Evolutionary conservation across 2,329 filamentous ascomycete genomes (phyloP), one percentile per base, ranked within the genome.

Genomic region (Akanthomyces dipterigenus): DNA sequence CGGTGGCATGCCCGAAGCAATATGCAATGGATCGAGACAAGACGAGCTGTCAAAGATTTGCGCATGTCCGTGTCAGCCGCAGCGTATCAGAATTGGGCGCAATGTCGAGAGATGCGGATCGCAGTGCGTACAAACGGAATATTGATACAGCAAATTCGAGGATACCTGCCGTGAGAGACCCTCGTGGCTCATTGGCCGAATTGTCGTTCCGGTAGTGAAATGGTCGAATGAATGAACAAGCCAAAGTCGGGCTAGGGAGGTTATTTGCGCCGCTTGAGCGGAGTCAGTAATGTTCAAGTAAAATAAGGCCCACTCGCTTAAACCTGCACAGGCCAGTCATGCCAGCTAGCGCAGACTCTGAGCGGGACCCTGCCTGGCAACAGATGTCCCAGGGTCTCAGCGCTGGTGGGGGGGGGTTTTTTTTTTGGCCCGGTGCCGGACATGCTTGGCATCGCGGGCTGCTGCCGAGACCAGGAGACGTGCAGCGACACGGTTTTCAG

Each of bases 231-330:
- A 34, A 46, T 22, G 43, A 24, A 14, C 50, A 53, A 53, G 49
- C 12, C 50, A 54, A 20, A 46, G 43, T 14, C 43, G 20, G n/a
- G 20, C 20, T 46, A 46, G 43, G 60, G 66, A 63, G 64, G 63
- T 62, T 63, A 58, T 61, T 69, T 68, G 67, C 62, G 62, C 63
- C 56, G 61, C 63, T n/a, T n/a, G 31, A 26, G 46, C 55, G 55
- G 55, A n/a, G 55, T 67, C 64, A 70, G 67, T 63, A 68, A 71
- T 71, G 69, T 70, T 51, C 46, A 49, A 53, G 36, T 60, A 34
- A 60, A 54, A 54, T 54, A 67, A 70, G 69, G 59, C 67, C 69
- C 69, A 70, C 69, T 70, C 68, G 65, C 69, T 70, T 70, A 67
- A 66, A 65, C 61, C 62, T 63, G 69, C 69, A 71, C 68, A 64